Conservation (phyloP, 1,284 basidiomycete species). For the Chalciporus sp. region DNA sequence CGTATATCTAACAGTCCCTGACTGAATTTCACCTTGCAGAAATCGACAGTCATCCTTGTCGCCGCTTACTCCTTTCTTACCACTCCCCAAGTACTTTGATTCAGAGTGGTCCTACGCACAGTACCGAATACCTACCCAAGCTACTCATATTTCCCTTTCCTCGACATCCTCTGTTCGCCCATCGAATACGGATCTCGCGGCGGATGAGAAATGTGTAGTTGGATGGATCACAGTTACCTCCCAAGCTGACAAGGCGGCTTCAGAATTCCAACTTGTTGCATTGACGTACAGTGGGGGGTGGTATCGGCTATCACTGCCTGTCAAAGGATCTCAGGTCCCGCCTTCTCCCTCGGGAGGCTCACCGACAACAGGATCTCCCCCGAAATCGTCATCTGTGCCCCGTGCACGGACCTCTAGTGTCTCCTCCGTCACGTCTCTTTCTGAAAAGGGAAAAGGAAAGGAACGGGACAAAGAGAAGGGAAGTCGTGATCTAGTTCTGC, state of each 20-base stretch:
- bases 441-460: conserved; percentile 61
- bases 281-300: conserved; percentile 91
- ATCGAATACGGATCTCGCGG: conserved; percentile 63
- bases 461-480: conserved; percentile 59
- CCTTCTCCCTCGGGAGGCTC: conserved; percentile 2
- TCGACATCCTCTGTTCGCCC: conserved; percentile 57
- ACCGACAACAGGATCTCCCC: conserved; percentile 43
- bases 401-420: conserved; percentile 54
- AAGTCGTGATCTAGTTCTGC: conserved; percentile 63
- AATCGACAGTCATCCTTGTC: conserved; percentile 83
- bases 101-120: conserved; percentile 94
- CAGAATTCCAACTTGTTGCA: conserved; percentile 80
- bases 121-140: conserved; percentile 85
- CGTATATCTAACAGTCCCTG: conserved; percentile 3
- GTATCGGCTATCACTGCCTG: conserved; percentile 83
- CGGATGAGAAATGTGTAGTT: conserved; percentile 84
- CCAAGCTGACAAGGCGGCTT: conserved; percentile 30
- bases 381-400: conserved; percentile 39
- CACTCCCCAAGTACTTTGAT: conserved; percentile 89
- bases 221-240: conserved; percentile 75
- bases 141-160: conserved; percentile 76
- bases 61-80: conserved; percentile 73
- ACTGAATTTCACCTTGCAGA: conserved; percentile 39
- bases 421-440: conserved; percentile 49
- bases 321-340: conserved; percentile 33